These are phyloP conservation scores for Litchi chinensis DNA, from an alignment of 345 rosid species.

Conservation along the genomic window DNA sequence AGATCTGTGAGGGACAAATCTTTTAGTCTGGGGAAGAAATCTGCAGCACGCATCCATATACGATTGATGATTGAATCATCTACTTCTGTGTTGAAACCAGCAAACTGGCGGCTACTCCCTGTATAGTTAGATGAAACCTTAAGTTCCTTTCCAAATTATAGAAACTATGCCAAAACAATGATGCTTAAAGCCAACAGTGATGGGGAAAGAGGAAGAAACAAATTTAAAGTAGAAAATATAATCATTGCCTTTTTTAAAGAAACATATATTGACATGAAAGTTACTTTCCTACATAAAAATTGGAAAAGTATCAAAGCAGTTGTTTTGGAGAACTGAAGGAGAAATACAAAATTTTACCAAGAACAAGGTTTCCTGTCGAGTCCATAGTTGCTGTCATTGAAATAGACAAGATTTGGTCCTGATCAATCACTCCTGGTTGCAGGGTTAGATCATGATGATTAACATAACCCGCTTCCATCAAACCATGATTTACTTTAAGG, in stretches of 20 bases:
- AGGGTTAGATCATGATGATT: conserved; percentile 42
- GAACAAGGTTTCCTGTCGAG: conserved; percentile 66
- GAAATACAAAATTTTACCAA: conserved; percentile 48
- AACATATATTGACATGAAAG: neutral
- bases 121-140: conserved; percentile 10
- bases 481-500: conserved; percentile 72
- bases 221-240: neutral
- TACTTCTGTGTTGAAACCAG: conserved; percentile 69
- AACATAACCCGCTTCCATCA: conserved; percentile 80
- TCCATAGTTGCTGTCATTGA: conserved; percentile 95
- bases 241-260: neutral
- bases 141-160: neutral
- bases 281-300: neutral
- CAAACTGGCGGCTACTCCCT: conserved; percentile 97
- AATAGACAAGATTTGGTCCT: conserved; percentile 54
- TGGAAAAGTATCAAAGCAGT: neutral
- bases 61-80: conserved; percentile 55
- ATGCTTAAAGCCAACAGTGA: neutral
- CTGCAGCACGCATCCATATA: conserved; percentile 80
- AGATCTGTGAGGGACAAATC: conserved; percentile 49
- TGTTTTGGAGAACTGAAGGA: neutral
- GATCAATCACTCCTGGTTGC: conserved; percentile 30
- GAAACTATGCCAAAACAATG: neutral
- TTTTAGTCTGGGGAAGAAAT: conserved; percentile 73
- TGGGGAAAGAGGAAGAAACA: neutral